These are phyloP conservation scores for Hibiscus syriacus DNA, from an alignment of 345 rosid genomes.

Conservation along the genomic window DNA sequence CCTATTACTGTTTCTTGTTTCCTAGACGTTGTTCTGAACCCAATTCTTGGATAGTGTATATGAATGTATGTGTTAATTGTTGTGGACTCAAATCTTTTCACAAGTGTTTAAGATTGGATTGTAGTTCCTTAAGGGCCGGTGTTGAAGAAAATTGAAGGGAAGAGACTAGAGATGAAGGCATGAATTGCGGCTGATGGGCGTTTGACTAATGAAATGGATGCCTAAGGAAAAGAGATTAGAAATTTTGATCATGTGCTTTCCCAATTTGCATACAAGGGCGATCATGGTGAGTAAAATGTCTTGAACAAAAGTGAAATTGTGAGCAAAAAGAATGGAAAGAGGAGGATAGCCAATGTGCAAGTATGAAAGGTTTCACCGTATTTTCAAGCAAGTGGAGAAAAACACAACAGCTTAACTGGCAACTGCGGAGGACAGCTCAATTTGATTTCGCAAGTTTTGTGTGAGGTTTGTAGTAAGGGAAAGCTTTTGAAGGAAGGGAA, in stretches of 20 bases:
- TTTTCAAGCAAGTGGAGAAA: conserved; percentile 1
- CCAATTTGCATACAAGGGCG: conserved; percentile 6
- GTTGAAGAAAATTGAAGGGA: neutral
- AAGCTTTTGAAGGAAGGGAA: neutral
- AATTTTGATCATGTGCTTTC: conserved; percentile 16
- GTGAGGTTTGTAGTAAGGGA: neutral
- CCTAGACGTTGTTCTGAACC: neutral
- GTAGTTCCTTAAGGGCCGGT: neutral
- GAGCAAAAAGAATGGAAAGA: neutral
- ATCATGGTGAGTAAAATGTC: neutral
- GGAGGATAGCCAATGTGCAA: conserved; percentile 1
- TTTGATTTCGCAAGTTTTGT: neutral
- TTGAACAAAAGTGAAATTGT: neutral
- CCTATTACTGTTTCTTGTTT: neutral
- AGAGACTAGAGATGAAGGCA: neutral
- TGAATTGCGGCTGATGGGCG: neutral
- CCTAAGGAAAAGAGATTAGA: neutral
- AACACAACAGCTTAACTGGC: neutral
- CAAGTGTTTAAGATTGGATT: neutral
- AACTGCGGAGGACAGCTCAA: neutral
- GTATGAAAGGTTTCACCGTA: conserved; percentile 30
- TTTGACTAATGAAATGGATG: neutral
- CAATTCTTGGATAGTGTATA: too few species aligned
- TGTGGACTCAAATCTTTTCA: neutral
- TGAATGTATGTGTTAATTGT: neutral